Evolutionary conservation across 441 rosid species (phyloP).

Genomic region (Bocquillonia castaneifolia): DNA sequence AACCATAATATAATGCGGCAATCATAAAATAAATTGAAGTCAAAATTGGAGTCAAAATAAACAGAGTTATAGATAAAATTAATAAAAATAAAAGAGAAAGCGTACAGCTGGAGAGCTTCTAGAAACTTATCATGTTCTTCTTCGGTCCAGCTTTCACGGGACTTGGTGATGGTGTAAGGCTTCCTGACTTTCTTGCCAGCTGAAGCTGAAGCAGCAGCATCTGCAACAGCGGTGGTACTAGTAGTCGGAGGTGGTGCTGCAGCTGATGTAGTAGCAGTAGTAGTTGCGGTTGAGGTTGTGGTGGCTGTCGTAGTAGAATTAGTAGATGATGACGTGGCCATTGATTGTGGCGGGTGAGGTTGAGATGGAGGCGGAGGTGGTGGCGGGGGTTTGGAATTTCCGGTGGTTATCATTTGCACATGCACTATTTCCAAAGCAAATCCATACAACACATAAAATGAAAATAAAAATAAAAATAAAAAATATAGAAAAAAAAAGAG

Average conservation of each 20-base stretch:
- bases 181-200: slow-evolving; percentile 66
- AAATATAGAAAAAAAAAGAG: slow-evolving; percentile 8
- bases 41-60: background rate
- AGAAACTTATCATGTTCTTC: slow-evolving; percentile 90
- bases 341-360: slow-evolving; percentile 12
- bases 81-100: background rate
- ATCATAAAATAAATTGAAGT: no score
- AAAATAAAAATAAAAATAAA: slow-evolving; percentile 8
- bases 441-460: slow-evolving; percentile 3
- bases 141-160: slow-evolving; percentile 93
- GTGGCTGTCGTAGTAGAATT: slow-evolving; percentile 16
- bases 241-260: slow-evolving; percentile 3
- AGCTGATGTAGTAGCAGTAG: slow-evolving; percentile 25
- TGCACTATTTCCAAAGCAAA: background rate
- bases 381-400: slow-evolving; percentile 27
- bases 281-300: slow-evolving; percentile 13
- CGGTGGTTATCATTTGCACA: background rate
- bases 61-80: background rate
- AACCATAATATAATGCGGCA: no score
- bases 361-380: slow-evolving; percentile 23
- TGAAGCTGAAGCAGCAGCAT: slow-evolving; percentile 11
- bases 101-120: slow-evolving; percentile 88
- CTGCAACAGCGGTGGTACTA: slow-evolving; percentile 22
- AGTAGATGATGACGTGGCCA: slow-evolving; percentile 27
- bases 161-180: slow-evolving; percentile 85